Percentiles rank a stretch among this genome's conserved stretches.
These are phyloP conservation scores for Xylariaceae sp. DNA, from an alignment of 2,329 filamentous ascomycete species.

Conservation along the genomic window DNA sequence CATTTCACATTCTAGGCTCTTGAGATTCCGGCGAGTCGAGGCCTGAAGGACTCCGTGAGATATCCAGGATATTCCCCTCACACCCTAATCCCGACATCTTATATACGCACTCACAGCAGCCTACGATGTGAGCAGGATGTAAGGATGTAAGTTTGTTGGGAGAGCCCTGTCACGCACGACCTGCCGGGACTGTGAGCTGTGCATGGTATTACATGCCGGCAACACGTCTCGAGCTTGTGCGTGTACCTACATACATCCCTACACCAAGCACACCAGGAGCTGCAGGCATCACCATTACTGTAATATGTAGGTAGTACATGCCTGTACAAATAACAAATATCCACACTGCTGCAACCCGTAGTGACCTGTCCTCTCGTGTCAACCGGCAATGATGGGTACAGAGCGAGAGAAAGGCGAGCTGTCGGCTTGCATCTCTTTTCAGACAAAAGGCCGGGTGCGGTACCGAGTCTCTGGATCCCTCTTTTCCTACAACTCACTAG, in stretches of 20 bases:
- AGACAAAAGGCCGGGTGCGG: slow-evolving; percentile 27
- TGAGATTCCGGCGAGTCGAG: not conserved
- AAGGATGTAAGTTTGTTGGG: not conserved
- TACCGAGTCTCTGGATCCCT: slow-evolving; percentile 30
- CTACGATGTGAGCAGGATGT: not conserved
- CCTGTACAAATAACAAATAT: not conserved
- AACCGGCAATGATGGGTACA: slow-evolving; percentile 9
- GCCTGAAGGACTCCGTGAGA: no score
- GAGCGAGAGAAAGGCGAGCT: slow-evolving; percentile 13
- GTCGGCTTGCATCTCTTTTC: slow-evolving; percentile 23
- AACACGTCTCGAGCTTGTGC: no score
- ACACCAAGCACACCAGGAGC: no score
- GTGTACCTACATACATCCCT: no score
- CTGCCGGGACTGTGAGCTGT: no score
- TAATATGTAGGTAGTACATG: not conserved
- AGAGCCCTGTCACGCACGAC: no score
- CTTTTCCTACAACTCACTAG: no score
- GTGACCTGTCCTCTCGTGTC: slow-evolving; percentile 11
- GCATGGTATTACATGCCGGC: no score
- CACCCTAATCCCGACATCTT: no score
- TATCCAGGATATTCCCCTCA: no score
- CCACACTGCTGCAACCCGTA: slow-evolving; percentile 16
- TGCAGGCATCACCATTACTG: not conserved
- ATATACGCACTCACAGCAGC: not conserved
- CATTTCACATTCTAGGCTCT: not conserved